Conservation (phyloP, 768 basidiomycete species). For the Suillus cothurnatus region DNA sequence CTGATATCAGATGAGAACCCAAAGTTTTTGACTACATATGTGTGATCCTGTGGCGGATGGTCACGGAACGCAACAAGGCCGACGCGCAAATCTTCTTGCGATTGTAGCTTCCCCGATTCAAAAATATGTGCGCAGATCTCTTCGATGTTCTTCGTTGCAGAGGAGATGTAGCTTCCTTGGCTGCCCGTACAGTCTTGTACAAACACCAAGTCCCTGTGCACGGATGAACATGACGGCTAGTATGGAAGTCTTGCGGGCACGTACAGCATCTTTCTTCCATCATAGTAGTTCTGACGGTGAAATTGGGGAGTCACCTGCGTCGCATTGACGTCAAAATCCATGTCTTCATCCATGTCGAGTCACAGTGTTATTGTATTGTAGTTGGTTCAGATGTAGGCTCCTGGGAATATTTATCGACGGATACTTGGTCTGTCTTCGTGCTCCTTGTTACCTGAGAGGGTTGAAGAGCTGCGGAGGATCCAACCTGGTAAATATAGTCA, state of each 20-base stretch:
- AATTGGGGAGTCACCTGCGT: conserved; percentile 34
- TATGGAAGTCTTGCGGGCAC: conserved; percentile 31
- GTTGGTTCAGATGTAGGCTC: background rate
- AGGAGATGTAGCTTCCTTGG: conserved; percentile 88
- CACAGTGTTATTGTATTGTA: background rate
- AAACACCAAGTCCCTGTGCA: conserved; percentile 84
- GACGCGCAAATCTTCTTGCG: conserved; percentile 84
- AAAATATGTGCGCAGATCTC: conserved; percentile 94
- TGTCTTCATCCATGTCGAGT: conserved; percentile 75
- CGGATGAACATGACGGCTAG: conserved; percentile 20
- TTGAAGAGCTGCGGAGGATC: background rate
- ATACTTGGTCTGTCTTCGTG: background rate
- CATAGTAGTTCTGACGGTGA: conserved; percentile 39
- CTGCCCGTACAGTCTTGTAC: conserved; percentile 95
- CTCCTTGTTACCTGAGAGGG: background rate
- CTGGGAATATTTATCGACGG: background rate
- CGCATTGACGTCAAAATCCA: conserved; percentile 59
- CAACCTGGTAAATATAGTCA: conserved; percentile 4
- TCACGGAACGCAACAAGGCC: conserved; percentile 95
- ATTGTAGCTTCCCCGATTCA: conserved; percentile 89
- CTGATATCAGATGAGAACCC: conserved; percentile 92
- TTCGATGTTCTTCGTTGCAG: conserved; percentile 95
- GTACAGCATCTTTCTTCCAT: conserved; percentile 73
- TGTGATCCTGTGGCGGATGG: conserved; percentile 96
- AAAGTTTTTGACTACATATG: conserved; percentile 91